Base-by-base conservation (phyloP, 495 filamentous ascomycete species). In the Margaritispora aquatica region DNA sequence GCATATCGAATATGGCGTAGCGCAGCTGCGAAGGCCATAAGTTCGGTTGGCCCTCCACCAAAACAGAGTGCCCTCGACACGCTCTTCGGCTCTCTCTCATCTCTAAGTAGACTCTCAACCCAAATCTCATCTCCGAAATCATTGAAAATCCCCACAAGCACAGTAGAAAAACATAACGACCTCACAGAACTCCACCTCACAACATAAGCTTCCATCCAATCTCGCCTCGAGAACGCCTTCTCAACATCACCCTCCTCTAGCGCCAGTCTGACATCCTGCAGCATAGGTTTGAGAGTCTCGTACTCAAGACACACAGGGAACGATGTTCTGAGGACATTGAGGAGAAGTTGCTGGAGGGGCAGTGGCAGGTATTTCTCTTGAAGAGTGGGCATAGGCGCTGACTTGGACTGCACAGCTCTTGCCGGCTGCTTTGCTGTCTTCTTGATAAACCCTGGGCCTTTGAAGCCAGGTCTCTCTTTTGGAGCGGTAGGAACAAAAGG, bases 41-140 rank as follows among this genome's bases (percentile, higher is more conserved):
- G 74, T 72, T 98, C 94, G 15, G 92, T 92, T 0, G 90, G 90
- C 34, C 90, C 91, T 38, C 91, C 94, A 41, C 94, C 94, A 66
- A 97, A 80, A 64, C 84, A 88, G 15, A 89, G 78, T 5, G 88
- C 70, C 50, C 74, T 76, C 4, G 74, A 54, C 4, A 61, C 53
- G 7, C 19, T 52, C 62, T 46, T 20, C 23, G 17, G 21, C 21
- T 24, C 26, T 53, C 9, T 22, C 1, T 11, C 36, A 7, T 22
- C 29, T 27, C 1, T 27, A n/a, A n/a, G n/a, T n/a, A n/a, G n/a
- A n/a, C n/a, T n/a, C n/a, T 10, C 19, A 22, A 23, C 8, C 26
- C n/a, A 23, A n/a, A n/a, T n/a, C n/a, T 41, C n/a, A 38, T 26
- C 0, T 15, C 26, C 23, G n/a, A 60, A 68, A 64, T 38, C 75